Percentiles rank a stretch among this genome's conserved stretches.
Evolutionary conservation across 73 alveolate genomes (phyloP).

Genomic region (Symbiodinium natans): DNA sequence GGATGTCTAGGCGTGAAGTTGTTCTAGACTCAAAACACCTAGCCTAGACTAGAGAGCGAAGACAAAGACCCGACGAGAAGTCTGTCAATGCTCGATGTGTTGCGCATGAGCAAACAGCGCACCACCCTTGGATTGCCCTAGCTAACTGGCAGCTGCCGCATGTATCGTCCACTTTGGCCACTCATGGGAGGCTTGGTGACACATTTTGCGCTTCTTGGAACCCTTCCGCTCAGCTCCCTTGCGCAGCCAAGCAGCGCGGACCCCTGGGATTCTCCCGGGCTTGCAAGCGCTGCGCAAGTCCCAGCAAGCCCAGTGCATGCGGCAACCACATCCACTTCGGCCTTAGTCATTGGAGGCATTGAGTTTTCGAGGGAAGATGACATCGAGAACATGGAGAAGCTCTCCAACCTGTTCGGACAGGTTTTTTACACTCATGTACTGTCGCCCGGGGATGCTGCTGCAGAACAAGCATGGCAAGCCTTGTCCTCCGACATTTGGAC

Average conservation of each 20-base stretch:
- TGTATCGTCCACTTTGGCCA: background rate
- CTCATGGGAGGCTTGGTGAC: too few species aligned
- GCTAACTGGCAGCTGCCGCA: background rate
- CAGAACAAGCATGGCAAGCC: conserved; percentile 25
- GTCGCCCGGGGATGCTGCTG: conserved; percentile 12
- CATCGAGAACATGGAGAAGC: conserved; percentile 47
- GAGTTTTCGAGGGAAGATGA: conserved; percentile 86
- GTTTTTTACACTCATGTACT: conserved; percentile 54
- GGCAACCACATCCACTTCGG: background rate
- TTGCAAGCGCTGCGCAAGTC: background rate
- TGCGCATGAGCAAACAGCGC: background rate
- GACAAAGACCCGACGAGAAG: background rate
- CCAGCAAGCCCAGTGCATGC: background rate
- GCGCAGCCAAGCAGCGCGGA: background rate
- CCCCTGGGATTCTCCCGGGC: background rate
- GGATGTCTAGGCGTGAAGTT: too few species aligned
- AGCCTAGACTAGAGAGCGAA: too few species aligned
- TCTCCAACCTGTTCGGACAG: conserved; percentile 22
- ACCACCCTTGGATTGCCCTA: background rate
- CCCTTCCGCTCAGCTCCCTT: background rate
- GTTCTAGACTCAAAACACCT: too few species aligned
- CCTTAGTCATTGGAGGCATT: conserved; percentile 54
- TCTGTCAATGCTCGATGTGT: background rate
- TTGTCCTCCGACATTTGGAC: conserved; percentile 55
- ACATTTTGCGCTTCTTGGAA: too few species aligned